phyloP scores from a whole-genome alignment of 2,329 filamentous ascomycete species.

The Teratosphaeria nubilosa region DNA sequence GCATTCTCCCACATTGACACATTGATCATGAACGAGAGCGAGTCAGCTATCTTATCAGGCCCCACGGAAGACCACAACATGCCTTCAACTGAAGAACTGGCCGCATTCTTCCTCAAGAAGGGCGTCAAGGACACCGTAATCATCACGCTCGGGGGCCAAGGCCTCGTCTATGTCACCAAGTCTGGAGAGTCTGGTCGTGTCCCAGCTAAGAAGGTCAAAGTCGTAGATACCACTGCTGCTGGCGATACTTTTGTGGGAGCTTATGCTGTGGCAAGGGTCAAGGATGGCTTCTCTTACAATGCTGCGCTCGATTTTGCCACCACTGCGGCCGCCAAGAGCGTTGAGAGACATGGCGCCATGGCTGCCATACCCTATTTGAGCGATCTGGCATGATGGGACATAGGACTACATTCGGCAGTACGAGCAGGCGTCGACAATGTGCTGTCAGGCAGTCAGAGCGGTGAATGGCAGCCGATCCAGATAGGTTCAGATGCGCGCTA shows the following conservation, averaged over 20 bases:
- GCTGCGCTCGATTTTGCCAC: slow-evolving; percentile 53
- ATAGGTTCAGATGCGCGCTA: too few species aligned
- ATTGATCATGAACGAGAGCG: slow-evolving; percentile 82
- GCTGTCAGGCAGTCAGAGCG: background rate
- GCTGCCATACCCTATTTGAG: slow-evolving; percentile 57
- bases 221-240: slow-evolving; percentile 88
- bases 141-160: slow-evolving; percentile 65
- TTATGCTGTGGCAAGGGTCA: slow-evolving; percentile 66
- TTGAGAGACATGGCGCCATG: slow-evolving; percentile 55
- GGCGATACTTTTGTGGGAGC: slow-evolving; percentile 90
- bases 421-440: too few species aligned
- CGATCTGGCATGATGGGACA: slow-evolving; percentile 25
- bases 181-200: slow-evolving; percentile 16
- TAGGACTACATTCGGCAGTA: too few species aligned
- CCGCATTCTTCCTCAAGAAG: slow-evolving; percentile 49
- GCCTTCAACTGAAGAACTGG: slow-evolving; percentile 15
- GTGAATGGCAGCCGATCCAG: background rate
- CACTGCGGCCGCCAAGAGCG: slow-evolving; percentile 53
- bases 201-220: slow-evolving; percentile 56
- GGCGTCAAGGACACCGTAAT: slow-evolving; percentile 72
- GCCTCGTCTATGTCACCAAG: slow-evolving; percentile 19
- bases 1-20: slow-evolving; percentile 62
- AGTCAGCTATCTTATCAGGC: slow-evolving; percentile 64
- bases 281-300: slow-evolving; percentile 31
- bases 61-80: slow-evolving; percentile 16